Percentiles rank a stretch among this genome's conserved stretches.
Conservation (phyloP, 164 flowering plant species). For the Saururus chinensis region DNA sequence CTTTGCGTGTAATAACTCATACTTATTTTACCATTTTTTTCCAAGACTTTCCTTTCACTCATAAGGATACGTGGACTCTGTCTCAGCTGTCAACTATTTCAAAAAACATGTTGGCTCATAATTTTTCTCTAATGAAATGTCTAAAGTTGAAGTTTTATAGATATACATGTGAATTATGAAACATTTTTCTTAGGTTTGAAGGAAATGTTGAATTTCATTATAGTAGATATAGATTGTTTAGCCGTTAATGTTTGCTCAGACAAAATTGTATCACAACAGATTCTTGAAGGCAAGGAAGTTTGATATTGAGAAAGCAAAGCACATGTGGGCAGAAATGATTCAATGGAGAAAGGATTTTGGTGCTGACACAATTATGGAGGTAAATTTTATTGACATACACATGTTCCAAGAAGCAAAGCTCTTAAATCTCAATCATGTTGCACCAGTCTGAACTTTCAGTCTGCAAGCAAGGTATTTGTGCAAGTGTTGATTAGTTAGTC, state of each 20-base stretch:
- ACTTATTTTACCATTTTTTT: no score
- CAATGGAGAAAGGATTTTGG: conserved; percentile 88
- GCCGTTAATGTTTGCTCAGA: no score
- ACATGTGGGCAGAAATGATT: conserved; percentile 93
- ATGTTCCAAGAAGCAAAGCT: background rate
- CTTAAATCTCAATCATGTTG: background rate
- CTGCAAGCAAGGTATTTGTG: background rate
- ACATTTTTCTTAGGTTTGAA: no score
- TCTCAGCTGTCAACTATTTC: no score
- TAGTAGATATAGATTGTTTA: no score
- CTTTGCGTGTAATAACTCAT: no score
- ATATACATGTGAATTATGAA: no score
- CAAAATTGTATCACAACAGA: conserved; percentile 18
- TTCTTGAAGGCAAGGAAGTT: conserved; percentile 86
- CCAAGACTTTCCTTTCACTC: no score
- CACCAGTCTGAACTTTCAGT: background rate
- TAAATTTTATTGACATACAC: conserved; percentile 9
- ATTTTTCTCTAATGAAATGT: no score
- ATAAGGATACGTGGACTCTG: no score
- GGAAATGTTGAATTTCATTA: background rate
- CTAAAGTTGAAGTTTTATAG: no score
- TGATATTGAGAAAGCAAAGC: conserved; percentile 80
- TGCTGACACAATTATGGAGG: conserved; percentile 74
- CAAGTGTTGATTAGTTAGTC: background rate
- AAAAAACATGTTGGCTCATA: no score